Conservation (phyloP, 2,329 filamentous ascomycete species). For the Nemania abortiva region DNA sequence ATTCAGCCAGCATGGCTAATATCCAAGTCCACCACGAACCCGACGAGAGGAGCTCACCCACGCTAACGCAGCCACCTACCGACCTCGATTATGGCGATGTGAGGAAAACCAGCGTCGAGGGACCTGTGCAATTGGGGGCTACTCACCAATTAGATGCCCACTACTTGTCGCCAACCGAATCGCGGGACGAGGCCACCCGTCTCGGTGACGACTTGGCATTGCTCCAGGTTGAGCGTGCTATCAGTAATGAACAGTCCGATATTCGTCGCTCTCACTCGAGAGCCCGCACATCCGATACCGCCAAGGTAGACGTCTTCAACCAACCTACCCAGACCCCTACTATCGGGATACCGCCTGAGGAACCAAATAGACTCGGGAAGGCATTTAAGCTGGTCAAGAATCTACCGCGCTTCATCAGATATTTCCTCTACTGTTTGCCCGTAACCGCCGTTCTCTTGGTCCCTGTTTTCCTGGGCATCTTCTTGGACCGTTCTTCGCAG, state of each 20-base stretch:
- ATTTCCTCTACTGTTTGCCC: constrained; percentile 78
- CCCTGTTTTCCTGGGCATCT: constrained; percentile 73
- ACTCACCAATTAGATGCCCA: constrained; percentile 35
- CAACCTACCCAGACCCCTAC: constrained; percentile 40
- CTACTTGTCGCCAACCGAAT: constrained; percentile 44
- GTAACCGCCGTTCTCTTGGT: constrained; percentile 73
- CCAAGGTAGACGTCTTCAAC: constrained; percentile 51
- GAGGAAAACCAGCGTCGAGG: constrained; percentile 35
- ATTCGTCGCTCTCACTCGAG: constrained; percentile 45
- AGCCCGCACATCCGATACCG: constrained; percentile 39
- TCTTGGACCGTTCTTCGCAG: constrained; percentile 61
- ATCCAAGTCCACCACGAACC: constrained; percentile 19
- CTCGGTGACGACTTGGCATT: constrained; percentile 50
- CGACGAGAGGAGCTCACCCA: constrained; percentile 44
- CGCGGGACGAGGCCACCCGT: constrained; percentile 47
- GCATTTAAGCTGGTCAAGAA: constrained; percentile 67
- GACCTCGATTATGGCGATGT: constrained; percentile 21
- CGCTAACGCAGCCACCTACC: constrained; percentile 23
- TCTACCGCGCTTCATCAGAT: constrained; percentile 74
- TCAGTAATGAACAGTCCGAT: constrained; percentile 45
- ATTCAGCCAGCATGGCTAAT: constrained; percentile 24
- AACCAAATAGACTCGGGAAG: constrained; percentile 70
- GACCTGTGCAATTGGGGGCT: constrained; percentile 42
- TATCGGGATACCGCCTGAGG: constrained; percentile 62
- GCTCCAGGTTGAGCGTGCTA: constrained; percentile 50